Base-by-base conservation (phyloP, 2,329 filamentous ascomycete species). In the Microdochium bolleyi region DNA sequence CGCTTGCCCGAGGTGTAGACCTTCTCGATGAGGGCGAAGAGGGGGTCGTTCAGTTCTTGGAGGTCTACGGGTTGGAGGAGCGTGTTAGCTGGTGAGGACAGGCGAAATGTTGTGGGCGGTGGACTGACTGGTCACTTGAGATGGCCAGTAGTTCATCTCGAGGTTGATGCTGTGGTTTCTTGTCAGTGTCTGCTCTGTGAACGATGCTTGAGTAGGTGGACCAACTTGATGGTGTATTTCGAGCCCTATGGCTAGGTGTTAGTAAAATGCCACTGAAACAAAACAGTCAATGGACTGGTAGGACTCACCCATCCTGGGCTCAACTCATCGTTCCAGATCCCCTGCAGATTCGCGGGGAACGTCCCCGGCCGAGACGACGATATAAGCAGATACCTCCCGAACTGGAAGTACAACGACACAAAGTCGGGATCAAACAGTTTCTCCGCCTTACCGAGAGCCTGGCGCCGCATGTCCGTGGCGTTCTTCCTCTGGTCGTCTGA, bases 141-240 rank as follows among this genome's bases (percentile, higher is more conserved):
- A 58, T 0, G 65, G 64, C 70, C 70, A 73, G 55, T 74, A 73
- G 57, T 73, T 73, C 63, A 67, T 67, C 21, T 46, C 41, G 41
- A 46, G 41, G 41, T 46, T 46, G 41, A 46, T 46, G 19, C 41
- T 46, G 51, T 21, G 24, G 48, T 7, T 38, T 37, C 16, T 37
- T 50, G 21, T 53, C 48, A 24, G 50, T 48, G 34, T 46, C 46
- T 53, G 21, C 37, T 50, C 11, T 30, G n/a, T 24, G 51, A 38
- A 13, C 37, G 38, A 24, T 50, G 44, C 21, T 51, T 49, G 67
- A 70, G 70, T 57, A 74, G 62, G 0, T 69, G 55, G 51, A 74
- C 74, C 60, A 73, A 72, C 57, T 75, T 74, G 55, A 73, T 66
- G 4, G 72, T 74, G 55, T 68, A 75, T 56, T 73, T 73, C 34